Conservation (phyloP, 306 rosid species). For the Adenanthera pavonina region DNA sequence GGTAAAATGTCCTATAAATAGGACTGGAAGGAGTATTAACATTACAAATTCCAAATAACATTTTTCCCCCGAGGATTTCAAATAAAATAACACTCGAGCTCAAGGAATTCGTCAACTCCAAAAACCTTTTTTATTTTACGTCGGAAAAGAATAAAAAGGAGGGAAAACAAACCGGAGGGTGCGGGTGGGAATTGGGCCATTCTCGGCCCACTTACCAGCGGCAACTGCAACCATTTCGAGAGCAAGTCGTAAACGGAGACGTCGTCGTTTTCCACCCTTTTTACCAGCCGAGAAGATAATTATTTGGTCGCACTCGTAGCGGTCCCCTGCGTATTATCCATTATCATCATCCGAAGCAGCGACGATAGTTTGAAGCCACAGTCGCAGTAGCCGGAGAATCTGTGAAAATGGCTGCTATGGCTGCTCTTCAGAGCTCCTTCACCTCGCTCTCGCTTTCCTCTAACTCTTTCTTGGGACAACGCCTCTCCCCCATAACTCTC, state of each 20-base stretch:
- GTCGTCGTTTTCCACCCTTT: slow-evolving; percentile 35
- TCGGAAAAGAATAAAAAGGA: background rate
- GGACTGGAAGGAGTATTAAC: too few relatives aligned
- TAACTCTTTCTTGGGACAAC: slow-evolving; percentile 85
- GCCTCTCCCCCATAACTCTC: slow-evolving; percentile 60
- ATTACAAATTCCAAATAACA: too few relatives aligned
- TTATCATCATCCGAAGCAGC: slow-evolving; percentile 27
- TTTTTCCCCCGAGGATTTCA: too few relatives aligned
- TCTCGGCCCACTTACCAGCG: background rate
- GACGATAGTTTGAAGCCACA: slow-evolving; percentile 13
- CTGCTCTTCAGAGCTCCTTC: slow-evolving; percentile 82
- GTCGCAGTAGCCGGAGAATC: slow-evolving; percentile 28
- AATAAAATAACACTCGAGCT: too few relatives aligned
- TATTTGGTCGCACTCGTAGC: background rate
- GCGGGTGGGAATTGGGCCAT: background rate
- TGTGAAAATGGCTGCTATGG: slow-evolving; percentile 84
- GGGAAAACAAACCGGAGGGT: background rate
- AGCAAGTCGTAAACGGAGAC: background rate
- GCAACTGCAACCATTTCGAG: background rate
- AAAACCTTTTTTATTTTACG: too few relatives aligned
- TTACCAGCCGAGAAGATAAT: background rate
- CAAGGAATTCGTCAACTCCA: too few relatives aligned
- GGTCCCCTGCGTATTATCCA: slow-evolving; percentile 49
- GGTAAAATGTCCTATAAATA: too few relatives aligned
- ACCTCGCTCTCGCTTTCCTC: slow-evolving; percentile 75